Conservation (phyloP, 805 yeast species). For the Nakazawaea laoshanensis region DNA sequence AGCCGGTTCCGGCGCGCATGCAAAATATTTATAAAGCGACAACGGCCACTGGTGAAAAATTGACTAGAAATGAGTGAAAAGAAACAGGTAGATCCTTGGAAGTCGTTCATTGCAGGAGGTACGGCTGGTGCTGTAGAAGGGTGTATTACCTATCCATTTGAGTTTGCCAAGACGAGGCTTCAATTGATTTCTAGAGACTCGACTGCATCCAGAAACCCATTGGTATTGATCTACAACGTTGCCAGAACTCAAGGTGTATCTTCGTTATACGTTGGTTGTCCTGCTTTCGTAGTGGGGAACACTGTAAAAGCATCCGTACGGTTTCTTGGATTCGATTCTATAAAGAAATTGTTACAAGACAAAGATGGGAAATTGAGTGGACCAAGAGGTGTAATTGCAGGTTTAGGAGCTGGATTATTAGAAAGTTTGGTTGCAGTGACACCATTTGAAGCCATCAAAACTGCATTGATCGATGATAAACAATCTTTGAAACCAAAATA, state of each 20-base stretch:
- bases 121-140: slow-evolving; percentile 97
- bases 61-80: too few relatives aligned
- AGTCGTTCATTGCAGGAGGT: slow-evolving; percentile 92
- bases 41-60: neutral
- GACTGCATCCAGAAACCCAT: slow-evolving; percentile 71
- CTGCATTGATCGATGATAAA: slow-evolving; percentile 91
- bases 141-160: slow-evolving; percentile 88
- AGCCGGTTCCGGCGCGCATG: slow-evolving; percentile 1
- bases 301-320: slow-evolving; percentile 95
- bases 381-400: slow-evolving; percentile 88
- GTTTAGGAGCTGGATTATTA: slow-evolving; percentile 93
- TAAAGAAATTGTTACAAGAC: slow-evolving; percentile 71
- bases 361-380: slow-evolving; percentile 83
- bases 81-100: slow-evolving; percentile 49
- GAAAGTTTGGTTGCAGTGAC: slow-evolving; percentile 93
- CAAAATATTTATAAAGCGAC: neutral
- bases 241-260: slow-evolving; percentile 72
- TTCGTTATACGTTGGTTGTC: slow-evolving; percentile 88
- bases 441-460: slow-evolving; percentile 94
- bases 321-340: slow-evolving; percentile 85
- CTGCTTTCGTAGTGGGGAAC: slow-evolving; percentile 92
- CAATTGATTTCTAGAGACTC: slow-evolving; percentile 68
- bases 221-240: slow-evolving; percentile 66
- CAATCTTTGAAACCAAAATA: slow-evolving; percentile 72
- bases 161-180: slow-evolving; percentile 89